These are phyloP conservation scores for Cercospora sp. DNA, from an alignment of 2,329 filamentous ascomycete species.

Conservation along the genomic window DNA sequence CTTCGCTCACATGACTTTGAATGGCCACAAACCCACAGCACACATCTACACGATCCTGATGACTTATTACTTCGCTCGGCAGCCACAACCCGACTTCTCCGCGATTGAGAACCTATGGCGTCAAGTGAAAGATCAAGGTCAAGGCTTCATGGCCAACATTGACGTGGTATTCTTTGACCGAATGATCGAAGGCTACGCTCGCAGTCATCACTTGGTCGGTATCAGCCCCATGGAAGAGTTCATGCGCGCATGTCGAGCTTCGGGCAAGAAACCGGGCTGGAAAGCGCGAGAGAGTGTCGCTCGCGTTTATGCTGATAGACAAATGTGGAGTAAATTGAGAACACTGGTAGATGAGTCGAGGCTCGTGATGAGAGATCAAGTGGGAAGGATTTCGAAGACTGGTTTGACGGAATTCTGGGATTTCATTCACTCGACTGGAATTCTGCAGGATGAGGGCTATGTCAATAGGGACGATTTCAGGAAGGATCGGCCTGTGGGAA, in stretches of 20 bases:
- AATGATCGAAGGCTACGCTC: constrained; percentile 67
- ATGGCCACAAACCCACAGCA: constrained; percentile 56
- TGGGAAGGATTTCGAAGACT: constrained; percentile 7
- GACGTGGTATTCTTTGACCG: constrained; percentile 69
- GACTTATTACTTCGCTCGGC: constrained; percentile 61
- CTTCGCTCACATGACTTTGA: constrained; percentile 61
- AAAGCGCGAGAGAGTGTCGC: constrained; percentile 43
- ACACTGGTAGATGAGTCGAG: constrained; percentile 37
- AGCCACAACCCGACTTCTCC: constrained; percentile 57
- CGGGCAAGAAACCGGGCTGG: constrained; percentile 48
- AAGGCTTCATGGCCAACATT: constrained; percentile 24
- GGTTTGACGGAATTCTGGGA: constrained; percentile 24
- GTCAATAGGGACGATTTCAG: neutral
- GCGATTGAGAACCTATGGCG: constrained; percentile 62
- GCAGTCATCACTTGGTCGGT: constrained; percentile 48
- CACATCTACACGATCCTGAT: constrained; percentile 76
- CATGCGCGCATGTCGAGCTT: constrained; percentile 42
- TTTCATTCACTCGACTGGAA: constrained; percentile 21
- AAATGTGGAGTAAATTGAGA: constrained; percentile 40
- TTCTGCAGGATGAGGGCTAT: constrained; percentile 17
- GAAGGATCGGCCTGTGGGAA: neutral
- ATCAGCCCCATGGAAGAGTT: constrained; percentile 48
- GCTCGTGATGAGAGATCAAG: constrained; percentile 13
- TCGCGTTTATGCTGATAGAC: constrained; percentile 41
- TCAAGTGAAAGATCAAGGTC: constrained; percentile 44